Evolutionary conservation across 176 grass and related monocot genomes (phyloP), one percentile per base, ranked within the genome.

Genomic region (Oryza nivara): DNA sequence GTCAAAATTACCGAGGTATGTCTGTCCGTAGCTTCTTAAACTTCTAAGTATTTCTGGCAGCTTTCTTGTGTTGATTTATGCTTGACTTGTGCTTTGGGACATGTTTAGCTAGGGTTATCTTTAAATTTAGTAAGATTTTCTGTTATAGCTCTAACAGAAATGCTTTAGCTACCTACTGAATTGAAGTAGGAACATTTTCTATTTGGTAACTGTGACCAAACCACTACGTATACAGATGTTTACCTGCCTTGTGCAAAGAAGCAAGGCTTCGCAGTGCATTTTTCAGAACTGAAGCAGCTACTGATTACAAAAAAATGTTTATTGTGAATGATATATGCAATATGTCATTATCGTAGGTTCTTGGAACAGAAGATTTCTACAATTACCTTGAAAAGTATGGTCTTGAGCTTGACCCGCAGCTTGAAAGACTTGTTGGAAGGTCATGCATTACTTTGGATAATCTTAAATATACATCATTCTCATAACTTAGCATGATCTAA

Each of bases 1-100:
- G 93, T 92, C 35, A 99, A 96, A 92, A 99, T 99, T 87, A 67
- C 89, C 11, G 87, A 99, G 93, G 96, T 99, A 90, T 41, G 40
- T 41, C 40, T 26, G 77, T 70, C 47, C 6, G 43, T 65, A 56
- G 65, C 71, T 81, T 86, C 78, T 81, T 44, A 46, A 22, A 65
- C 35, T 6, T 83, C 48, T 30, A 66, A 16, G 2, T 60, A 61
- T 68, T 86, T 85, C 10, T 51, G 2, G 43, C 12, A 60, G 25
- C 36, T 46, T 30, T 67, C 6, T 56, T 61, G 56, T 22, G 7
- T 61, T 22, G 7, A 19, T 22, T n/a, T 17, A 54, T 60, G 19
- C 19, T 41, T 60, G 16, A 20, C 8, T 8, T 61, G 2, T 61
- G 20, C 19, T 22, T 0, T 61, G 56, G 20, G 4, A 61, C 19